Conservation (phyloP, 2,329 filamentous ascomycete genomes). For the Fusarium ramigenum region DNA sequence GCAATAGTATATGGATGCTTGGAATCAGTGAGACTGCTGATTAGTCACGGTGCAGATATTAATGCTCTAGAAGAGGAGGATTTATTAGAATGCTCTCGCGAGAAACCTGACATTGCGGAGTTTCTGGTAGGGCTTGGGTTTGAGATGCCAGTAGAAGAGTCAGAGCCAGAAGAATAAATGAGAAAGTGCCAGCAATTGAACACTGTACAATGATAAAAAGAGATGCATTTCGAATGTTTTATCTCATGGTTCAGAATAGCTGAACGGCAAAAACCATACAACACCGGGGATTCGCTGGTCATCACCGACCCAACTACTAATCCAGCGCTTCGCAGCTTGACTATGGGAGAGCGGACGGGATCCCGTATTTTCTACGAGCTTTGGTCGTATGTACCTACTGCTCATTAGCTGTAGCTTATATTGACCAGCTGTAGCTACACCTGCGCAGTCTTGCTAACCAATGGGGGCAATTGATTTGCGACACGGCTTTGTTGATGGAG, state of each 20-base stretch:
- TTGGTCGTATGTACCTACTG: neutral
- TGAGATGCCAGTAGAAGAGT: neutral
- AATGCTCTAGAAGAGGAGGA: neutral
- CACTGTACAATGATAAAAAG: neutral
- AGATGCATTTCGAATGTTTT: fast-evolving
- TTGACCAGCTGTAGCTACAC: fast-evolving
- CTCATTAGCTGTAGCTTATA: fast-evolving
- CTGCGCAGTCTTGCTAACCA: neutral
- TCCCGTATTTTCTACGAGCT: neutral
- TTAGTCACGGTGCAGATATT: neutral
- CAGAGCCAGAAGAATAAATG: neutral
- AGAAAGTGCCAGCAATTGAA: neutral
- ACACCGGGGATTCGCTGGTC: neutral
- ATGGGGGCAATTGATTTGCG: neutral
- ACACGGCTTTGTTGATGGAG: neutral
- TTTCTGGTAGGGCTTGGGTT: neutral
- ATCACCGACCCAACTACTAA: neutral
- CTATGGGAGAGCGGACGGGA: neutral
- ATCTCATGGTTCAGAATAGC: fast-evolving
- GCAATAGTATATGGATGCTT: neutral
- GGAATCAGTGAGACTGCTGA: neutral
- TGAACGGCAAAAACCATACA: neutral
- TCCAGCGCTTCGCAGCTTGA: neutral
- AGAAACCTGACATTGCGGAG: neutral
- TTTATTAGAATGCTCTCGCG: neutral